Base-by-base conservation (phyloP, 2,329 filamentous ascomycete genomes). In the Verticillium alfalfae region DNA sequence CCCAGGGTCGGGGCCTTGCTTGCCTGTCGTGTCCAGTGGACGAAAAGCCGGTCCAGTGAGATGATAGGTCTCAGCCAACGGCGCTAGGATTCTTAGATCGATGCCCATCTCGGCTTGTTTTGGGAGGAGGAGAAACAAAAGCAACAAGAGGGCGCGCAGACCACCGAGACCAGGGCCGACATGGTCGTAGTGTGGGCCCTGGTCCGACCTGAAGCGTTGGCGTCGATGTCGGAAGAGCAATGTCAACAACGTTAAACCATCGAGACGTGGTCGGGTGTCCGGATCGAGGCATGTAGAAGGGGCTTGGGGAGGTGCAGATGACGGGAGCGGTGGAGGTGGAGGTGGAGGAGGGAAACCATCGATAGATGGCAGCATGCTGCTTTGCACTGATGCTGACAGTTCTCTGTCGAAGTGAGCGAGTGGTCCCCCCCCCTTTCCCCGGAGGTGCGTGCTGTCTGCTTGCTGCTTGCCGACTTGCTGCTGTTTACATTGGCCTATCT, bases 41-140 rank as follows among this genome's bases (percentile, higher is more conserved):
- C 58, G 34, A 49, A 16, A 38, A 37, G 38, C 26, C 45, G 59
- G 49, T 49, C 45, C 37, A n/a, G 54, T n/a, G 54, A 56, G 54
- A 56, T 56, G 54, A 56, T 56, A 56, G 54, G 54, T 56, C 54
- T 56, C 54, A 56, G 54, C 54, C 54, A 39, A 57, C 49, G 16
- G 60, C 54, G 54, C 54, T 56, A 56, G 34, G 26, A 34, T 56
- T 56, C 13, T 34, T 34, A 56, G 54, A 56, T 56, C 54, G 54
- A 56, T 56, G 54, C 26, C 58, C 58, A 34, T 52, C 57, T 60
- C 39, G 34, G 62, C 55, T 58, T 58, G 61, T 61, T 60, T 63
- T 26, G 54, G 26, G 57, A 60, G 54, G 31, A 45, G 22, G 22
- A 22, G 54, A 52, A 52, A 52, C 45, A 52, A 52, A 52, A 52